Conservation (phyloP, 345 rosid species). For the Anastatica hierochuntica region DNA sequence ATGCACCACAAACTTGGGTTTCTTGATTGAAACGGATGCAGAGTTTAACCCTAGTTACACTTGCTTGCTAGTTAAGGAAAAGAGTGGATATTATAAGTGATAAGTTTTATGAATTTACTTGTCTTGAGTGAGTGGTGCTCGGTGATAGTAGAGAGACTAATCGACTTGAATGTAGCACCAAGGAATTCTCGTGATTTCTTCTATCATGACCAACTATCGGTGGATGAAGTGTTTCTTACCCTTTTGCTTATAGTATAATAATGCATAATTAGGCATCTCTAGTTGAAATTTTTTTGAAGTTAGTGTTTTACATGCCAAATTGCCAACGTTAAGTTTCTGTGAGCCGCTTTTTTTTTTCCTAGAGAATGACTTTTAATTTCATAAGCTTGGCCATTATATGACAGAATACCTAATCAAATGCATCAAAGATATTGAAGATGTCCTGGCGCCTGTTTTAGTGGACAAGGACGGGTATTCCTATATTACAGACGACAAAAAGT, state of each 20-base stretch:
- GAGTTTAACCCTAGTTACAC: neutral
- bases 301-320: slow-evolving; percentile 1
- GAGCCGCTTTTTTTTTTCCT: neutral
- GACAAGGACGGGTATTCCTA: slow-evolving; percentile 30
- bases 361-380: neutral
- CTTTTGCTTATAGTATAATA: slow-evolving; percentile 1
- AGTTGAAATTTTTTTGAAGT: neutral
- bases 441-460: slow-evolving; percentile 39
- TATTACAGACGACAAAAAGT: slow-evolving; percentile 34
- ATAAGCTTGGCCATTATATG: slow-evolving; percentile 12
- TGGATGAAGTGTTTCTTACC: neutral
- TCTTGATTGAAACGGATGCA: slow-evolving; percentile 1
- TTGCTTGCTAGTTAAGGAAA: slow-evolving; percentile 3
- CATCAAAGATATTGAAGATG: slow-evolving; percentile 47
- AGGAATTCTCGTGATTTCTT: neutral
- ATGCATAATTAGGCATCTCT: neutral
- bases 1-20: neutral
- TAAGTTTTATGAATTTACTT: neutral
- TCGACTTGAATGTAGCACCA: neutral
- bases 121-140: neutral
- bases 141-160: neutral
- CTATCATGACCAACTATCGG: neutral
- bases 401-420: slow-evolving; percentile 57
- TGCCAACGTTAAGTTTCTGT: neutral
- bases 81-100: neutral